These are phyloP conservation scores for Polygonum maritimum DNA, from an alignment of 148 eudicot species.

Conservation along the genomic window DNA sequence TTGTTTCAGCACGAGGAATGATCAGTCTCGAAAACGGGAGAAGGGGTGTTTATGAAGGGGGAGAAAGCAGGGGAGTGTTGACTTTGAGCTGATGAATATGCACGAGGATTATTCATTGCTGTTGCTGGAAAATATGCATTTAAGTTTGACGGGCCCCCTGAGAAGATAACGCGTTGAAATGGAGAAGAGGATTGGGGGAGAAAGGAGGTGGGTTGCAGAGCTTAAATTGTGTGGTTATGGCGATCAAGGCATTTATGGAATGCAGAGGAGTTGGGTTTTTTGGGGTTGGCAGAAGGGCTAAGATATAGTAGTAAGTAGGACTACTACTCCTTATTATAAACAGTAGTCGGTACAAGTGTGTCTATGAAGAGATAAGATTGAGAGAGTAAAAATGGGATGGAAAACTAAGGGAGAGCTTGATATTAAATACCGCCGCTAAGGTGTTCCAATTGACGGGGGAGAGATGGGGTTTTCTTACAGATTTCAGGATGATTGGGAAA, in stretches of 20 bases:
- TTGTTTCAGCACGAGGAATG: neutral
- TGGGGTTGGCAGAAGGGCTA: neutral
- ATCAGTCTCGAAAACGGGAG: neutral
- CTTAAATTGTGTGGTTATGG: neutral
- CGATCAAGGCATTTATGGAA: slow-evolving; percentile 4
- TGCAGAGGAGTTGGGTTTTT: neutral
- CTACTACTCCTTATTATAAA: too few species aligned
- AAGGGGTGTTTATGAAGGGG: neutral
- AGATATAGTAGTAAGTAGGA: neutral
- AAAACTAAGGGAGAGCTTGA: neutral
- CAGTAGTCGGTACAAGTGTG: too few species aligned
- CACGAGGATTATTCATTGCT: neutral
- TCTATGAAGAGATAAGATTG: neutral
- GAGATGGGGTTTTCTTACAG: neutral
- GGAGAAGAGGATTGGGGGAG: neutral
- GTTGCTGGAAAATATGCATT: neutral
- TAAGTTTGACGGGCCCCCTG: neutral
- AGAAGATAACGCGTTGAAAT: neutral
- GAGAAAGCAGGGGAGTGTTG: neutral
- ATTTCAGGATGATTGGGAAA: neutral
- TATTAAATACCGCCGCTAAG: neutral
- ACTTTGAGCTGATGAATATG: neutral
- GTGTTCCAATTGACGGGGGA: neutral
- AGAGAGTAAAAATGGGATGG: neutral
- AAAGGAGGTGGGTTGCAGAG: neutral